Evolutionary conservation across 441 rosid genomes (phyloP).

Genomic region (California macrophylla): DNA sequence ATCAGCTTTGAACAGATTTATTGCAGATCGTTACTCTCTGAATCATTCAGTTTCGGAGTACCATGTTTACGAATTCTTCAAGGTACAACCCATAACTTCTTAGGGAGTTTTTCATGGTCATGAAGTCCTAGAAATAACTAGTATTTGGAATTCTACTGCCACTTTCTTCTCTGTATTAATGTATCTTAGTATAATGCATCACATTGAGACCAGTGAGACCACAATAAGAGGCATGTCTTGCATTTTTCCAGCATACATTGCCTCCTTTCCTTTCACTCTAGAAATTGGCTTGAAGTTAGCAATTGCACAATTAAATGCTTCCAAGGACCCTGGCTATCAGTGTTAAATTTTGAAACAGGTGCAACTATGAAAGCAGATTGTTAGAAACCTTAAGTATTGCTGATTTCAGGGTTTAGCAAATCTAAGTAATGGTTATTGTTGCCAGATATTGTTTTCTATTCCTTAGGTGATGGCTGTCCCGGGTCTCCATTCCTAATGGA

Average conservation of each 20-base stretch:
- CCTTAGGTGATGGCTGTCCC: background rate
- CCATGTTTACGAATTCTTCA: constrained; percentile 90
- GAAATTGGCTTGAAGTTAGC: constrained; percentile 2
- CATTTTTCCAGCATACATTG: background rate
- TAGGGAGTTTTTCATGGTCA: constrained; percentile 1
- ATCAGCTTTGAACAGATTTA: constrained; percentile 81
- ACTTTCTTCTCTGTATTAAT: background rate
- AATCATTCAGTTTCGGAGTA: constrained; percentile 81
- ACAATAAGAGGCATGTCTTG: background rate
- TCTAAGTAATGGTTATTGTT: background rate
- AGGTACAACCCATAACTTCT: constrained; percentile 37
- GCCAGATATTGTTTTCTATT: background rate
- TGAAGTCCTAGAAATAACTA: background rate
- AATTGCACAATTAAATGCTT: constrained; percentile 6
- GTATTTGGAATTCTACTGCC: background rate
- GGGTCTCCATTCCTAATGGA: background rate
- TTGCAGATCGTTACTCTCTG: constrained; percentile 69
- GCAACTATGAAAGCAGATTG: constrained; percentile 3
- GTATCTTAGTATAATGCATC: background rate
- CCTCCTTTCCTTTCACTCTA: background rate
- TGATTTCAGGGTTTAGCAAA: background rate
- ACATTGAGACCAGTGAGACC: background rate
- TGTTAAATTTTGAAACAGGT: background rate
- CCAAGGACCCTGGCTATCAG: background rate
- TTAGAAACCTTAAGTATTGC: background rate